phyloP scores from a whole-genome alignment of 805 yeast species.

The Metschnikowia shivogae region DNA sequence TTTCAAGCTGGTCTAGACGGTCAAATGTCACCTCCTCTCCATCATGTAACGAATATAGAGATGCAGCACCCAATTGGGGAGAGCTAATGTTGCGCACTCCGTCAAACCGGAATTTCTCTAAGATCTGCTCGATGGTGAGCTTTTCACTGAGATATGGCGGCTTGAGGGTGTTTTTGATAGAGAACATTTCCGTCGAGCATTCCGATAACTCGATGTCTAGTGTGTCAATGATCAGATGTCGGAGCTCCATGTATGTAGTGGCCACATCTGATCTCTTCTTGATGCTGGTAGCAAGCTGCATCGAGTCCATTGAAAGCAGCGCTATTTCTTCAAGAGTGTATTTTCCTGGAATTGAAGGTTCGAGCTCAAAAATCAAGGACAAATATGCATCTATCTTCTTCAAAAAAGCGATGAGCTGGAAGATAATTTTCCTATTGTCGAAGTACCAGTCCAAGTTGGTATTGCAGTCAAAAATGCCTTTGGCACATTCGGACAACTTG shows the following conservation, averaged over 20 bases:
- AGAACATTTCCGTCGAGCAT: slow-evolving; percentile 3
- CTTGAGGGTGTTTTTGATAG: neutral
- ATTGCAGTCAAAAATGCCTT: neutral
- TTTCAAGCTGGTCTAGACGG: neutral
- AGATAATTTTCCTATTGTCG: neutral
- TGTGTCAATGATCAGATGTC: slow-evolving; percentile 5
- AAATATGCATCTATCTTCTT: slow-evolving; percentile 2
- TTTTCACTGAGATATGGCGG: neutral
- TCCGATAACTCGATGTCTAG: slow-evolving; percentile 6
- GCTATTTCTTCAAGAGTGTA: slow-evolving; percentile 1
- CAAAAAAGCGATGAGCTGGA: slow-evolving; percentile 1
- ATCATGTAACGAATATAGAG: neutral
- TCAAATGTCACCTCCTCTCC: neutral
- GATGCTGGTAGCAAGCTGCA: slow-evolving; percentile 5
- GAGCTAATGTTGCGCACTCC: neutral
- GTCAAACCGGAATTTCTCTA: slow-evolving; percentile 4
- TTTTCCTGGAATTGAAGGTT: neutral
- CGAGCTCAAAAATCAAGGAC: slow-evolving; percentile 1
- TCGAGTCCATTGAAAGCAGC: slow-evolving; percentile 6
- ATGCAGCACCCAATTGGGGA: neutral
- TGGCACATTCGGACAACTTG: slow-evolving; percentile 1
- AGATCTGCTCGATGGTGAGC: slow-evolving; percentile 6
- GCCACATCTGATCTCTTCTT: slow-evolving; percentile 7
- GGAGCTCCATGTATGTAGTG: slow-evolving; percentile 7
- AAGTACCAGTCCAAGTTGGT: slow-evolving; percentile 3